Percentiles rank a stretch among this genome's conserved stretches.
These are phyloP conservation scores for Protostelium mycophagum DNA, from an alignment of 78 protist genomes.

Conservation along the genomic window DNA sequence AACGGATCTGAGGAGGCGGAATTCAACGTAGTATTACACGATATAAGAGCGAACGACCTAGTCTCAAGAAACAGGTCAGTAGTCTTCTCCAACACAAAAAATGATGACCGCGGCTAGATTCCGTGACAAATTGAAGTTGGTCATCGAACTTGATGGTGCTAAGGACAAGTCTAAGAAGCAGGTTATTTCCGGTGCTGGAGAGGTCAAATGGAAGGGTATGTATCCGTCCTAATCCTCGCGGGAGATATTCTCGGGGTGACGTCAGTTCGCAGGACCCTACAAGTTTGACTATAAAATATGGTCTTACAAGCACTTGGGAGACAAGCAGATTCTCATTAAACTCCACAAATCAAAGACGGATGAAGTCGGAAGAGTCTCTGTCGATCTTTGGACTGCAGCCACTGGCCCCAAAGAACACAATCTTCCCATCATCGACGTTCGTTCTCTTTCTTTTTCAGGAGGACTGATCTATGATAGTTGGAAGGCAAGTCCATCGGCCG, in stretches of 20 bases:
- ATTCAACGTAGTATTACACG: background rate
- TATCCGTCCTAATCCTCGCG: background rate
- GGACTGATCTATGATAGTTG: background rate
- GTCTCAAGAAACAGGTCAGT: background rate
- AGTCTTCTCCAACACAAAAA: background rate
- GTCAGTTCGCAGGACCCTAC: background rate
- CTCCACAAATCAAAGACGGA: background rate
- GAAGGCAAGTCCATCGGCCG: background rate
- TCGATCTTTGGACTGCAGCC: conserved; percentile 42
- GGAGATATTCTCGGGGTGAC: too few species aligned
- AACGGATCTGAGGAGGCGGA: background rate
- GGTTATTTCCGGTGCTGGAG: background rate
- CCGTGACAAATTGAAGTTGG: background rate
- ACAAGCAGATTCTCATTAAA: background rate
- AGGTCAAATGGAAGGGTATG: background rate
- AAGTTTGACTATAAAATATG: background rate
- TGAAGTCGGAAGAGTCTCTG: conserved; percentile 20
- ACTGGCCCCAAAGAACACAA: conserved; percentile 40
- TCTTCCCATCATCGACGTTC: background rate
- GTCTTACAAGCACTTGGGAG: background rate
- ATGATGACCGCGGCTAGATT: background rate
- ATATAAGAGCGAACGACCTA: background rate
- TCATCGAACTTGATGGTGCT: background rate
- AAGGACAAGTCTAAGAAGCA: background rate
- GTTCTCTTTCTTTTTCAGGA: background rate